These are phyloP conservation scores for Triadica sebifera DNA, from an alignment of 345 rosid species.

Conservation along the genomic window DNA sequence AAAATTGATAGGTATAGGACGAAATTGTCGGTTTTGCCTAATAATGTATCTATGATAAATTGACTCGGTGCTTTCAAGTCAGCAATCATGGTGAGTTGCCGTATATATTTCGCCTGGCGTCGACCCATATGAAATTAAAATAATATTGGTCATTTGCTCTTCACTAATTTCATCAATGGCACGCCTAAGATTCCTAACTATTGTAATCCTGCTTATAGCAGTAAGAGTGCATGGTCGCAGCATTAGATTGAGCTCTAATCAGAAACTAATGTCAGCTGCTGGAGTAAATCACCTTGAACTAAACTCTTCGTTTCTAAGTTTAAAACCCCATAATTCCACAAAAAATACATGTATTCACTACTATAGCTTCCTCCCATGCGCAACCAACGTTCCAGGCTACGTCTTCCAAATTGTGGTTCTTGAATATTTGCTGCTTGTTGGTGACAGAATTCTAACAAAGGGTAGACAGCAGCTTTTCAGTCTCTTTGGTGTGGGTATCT, in stretches of 20 bases:
- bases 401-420: conserved; percentile 4
- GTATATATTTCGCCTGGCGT: too few relatives aligned
- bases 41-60: too few relatives aligned
- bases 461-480: conserved; percentile 15
- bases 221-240: not conserved
- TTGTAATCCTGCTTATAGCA: not conserved
- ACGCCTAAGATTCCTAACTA: not conserved
- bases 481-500: conserved; percentile 12
- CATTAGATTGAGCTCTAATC: not conserved
- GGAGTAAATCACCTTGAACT: not conserved
- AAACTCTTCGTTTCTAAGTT: conserved; percentile 3
- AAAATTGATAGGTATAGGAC: too few relatives aligned
- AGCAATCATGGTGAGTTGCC: too few relatives aligned
- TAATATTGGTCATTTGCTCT: not conserved
- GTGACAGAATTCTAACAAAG: conserved; percentile 9
- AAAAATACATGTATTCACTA: not conserved
- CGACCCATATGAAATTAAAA: not conserved
- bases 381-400: conserved; percentile 15
- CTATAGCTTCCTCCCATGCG: conserved; percentile 21
- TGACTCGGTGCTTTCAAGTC: too few relatives aligned
- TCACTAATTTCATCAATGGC: not conserved
- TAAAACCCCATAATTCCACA: not conserved
- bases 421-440: conserved; percentile 16
- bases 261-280: not conserved
- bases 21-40: too few relatives aligned